Evolutionary conservation across 768 basidiomycete genomes (phyloP), one percentile per base, ranked within the genome.

Genomic region (Serpula lacrymans): DNA sequence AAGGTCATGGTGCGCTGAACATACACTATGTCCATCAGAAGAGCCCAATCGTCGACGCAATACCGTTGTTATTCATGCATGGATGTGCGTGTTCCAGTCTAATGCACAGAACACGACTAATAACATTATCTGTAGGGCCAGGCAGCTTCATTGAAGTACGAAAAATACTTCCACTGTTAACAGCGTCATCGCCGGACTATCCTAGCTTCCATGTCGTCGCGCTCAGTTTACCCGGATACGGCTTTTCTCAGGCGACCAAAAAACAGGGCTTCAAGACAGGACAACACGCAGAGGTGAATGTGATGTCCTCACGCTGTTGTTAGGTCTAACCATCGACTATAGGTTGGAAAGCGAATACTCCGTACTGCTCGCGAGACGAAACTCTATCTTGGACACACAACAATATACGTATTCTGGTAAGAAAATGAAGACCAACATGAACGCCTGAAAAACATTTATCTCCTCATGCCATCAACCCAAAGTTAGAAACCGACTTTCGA

Each of bases 201-300:
- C 80, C 80, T 2, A 75, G 69, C 37, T 84, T 84, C 53, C 78
- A 83, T 46, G 77, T 84, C 16, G 77, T 84, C 0, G 75, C 74
- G 0, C 47, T 71, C 26, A 75, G 80, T 48, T 49, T 83, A 12
- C 82, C 80, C 7, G 78, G 78, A 0, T 84, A 60, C 54, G 81
- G 78, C 0, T 83, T 81, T 56, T 82, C 81, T 0, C 69, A 78
- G 31, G 76, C 71, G 0, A 71, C 77, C 1, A 73, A 55, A 35
- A 73, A 72, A 51, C 67, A 66, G 42, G 78, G 79, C 0, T 83
- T 82, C 45, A 51, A 47, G 7, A 24, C 60, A 0, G 44, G 54
- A n/a, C 77, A 82, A 34, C 79, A 74, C 34, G 78, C 78, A 1
- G 77, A 83, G 60, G 80, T 74, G n/a, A n/a, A n/a, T n/a, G n/a